Evolutionary conservation across 345 rosid genomes (phyloP), one percentile per base, ranked within the genome.

Genomic region (Eutrema heterophyllum): DNA sequence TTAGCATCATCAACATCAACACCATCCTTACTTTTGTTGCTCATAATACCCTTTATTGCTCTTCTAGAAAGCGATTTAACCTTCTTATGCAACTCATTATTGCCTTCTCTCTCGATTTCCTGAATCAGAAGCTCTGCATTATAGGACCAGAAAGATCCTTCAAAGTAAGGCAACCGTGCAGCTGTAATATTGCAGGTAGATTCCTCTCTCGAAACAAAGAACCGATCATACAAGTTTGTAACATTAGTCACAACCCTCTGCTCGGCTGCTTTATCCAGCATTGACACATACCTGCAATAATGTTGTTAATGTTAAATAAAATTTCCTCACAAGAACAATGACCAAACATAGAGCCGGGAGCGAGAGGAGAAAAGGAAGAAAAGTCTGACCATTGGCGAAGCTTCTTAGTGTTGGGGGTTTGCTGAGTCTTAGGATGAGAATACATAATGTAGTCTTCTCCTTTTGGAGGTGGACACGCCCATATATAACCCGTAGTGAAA

Each of bases 391-490:
- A 82, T 40, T 66, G 66, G 53, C 96, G 83, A 63, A 92, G 97
- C 74, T 92, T 92, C 82, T 89, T 96, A 52, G 89, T 70, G 70
- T 85, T 84, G 62, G 97, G 98, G 18, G 86, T 94, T 77, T 91
- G 86, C 82, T 94, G 98, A 74, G 85, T 84, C 80, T 87, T 89
- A 36, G 97, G 97, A 83, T 94, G 98, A 71, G 92, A 92, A 62
- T 89, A 85, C 61, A 95, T 65, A 64, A 95, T 89, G 78, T 89
- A 89, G 75, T 95, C 99, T 82, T 87, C 96, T 67, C 97, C 99
- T 75, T 85, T 86, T 27, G 51, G 16, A 1, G 99, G 99, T 48
- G 99, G 97, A 81, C 97, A 95, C 26, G 92, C 93, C 97, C 99
- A 95, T 74, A 95, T 81, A 45, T 95, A 92, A 79, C 89, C 85